A percentile compares a stretch with the other conserved stretches of the same genome.
Evolutionary conservation across 768 basidiomycete species (phyloP).

Genomic region (Pulveroboletus ravenelii): DNA sequence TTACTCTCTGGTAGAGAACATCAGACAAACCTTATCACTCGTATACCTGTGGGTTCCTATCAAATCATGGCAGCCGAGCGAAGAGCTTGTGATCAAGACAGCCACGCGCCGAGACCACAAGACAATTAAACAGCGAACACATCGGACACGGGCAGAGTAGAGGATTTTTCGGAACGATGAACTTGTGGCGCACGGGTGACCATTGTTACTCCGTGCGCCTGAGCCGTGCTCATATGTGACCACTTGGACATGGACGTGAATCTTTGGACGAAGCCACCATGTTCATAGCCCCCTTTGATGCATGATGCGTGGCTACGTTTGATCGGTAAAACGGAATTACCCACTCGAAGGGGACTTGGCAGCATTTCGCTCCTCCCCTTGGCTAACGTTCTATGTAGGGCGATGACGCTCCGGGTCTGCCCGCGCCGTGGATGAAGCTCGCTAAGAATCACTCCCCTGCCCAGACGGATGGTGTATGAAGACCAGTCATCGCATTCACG

Average conservation of each 20-base stretch:
- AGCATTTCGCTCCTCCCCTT: neutral
- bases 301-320: neutral
- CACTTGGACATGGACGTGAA: neutral
- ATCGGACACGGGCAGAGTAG: neutral
- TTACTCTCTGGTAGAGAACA: no score
- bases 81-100: no score
- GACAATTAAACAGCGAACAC: neutral
- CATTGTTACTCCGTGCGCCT: neutral
- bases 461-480: neutral
- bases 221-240: neutral
- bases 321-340: neutral
- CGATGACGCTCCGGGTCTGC: neutral
- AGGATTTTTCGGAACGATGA: neutral
- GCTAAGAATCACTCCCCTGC: neutral
- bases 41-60: no score
- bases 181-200: neutral
- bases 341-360: neutral
- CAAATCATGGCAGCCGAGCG: no score
- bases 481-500: neutral
- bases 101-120: no score
- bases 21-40: no score
- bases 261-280: neutral
- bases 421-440: neutral
- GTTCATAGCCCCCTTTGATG: neutral
- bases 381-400: neutral